Base-by-base conservation (phyloP, 139 green algal species). In the Chara braunii region DNA sequence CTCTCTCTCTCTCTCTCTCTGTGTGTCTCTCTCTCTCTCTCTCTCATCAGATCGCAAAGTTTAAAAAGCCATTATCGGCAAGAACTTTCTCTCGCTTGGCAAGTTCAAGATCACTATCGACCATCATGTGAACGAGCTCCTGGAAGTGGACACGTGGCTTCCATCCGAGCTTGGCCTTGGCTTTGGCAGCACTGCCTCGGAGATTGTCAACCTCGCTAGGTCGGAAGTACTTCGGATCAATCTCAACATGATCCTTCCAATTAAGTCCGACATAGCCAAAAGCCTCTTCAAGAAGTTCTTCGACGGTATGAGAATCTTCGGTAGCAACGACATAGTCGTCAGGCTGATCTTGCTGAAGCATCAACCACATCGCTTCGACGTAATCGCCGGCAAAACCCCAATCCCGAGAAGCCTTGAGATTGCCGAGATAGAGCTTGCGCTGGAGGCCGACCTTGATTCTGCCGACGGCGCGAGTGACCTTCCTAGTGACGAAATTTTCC, bases 321-420 rank as follows among this genome's bases (percentile, higher is more conserved):
- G 84, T 88, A 3, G 82, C 80, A 23, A 91, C 50, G 6, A 91
- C 85, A 62, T 79, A 91, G 54, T 91, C 85, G 32, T 83, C 70
- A 23, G 85, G 51, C 64, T 83, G 64, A 12, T 84, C 66, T 55
- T 86, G 79, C 68, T 91, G 85, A 28, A 91, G 77, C 65, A 91
- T 91, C 30, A 77, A 70, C 84, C 84, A 91, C 84, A 87, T 85
- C 50, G 35, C 74, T 51, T 69, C 48, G 2, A 89, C 81, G 42
- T 89, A 91, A 51, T 91, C 85, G 14, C 77, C 60, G 1, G 85
- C 85, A 53, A 87, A 82, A 5, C 85, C 85, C 85, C 85, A 91
- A 76, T 91, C 85, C 22, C 85, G 74, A 65, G 80, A 77, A 22
- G 84, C 80, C 28, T 89, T 80, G 11, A 91, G 58, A 64, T 91